Conservation (phyloP, 192 early-diverging fungal genomes). For the Coemansia sp. region DNA sequence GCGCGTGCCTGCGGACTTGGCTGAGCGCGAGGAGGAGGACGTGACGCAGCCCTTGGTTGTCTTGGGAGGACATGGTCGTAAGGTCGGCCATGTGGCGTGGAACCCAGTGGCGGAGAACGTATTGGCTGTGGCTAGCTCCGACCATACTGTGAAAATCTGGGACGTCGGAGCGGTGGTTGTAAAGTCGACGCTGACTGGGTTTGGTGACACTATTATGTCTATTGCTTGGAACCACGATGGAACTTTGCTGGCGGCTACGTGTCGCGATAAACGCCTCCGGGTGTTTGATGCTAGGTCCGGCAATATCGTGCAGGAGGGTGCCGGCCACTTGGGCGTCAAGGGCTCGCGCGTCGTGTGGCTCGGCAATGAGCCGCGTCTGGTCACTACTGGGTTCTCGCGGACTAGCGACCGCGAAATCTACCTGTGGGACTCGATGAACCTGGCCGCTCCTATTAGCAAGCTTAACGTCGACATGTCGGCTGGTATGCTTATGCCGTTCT, state of each 20-base stretch:
- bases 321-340: slow-evolving; percentile 95
- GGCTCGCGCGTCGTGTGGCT: slow-evolving; percentile 93
- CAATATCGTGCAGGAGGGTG: slow-evolving; percentile 74
- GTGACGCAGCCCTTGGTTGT: slow-evolving; percentile 79
- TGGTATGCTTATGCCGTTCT: slow-evolving; percentile 97
- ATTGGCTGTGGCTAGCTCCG: slow-evolving; percentile 85
- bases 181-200: slow-evolving; percentile 77
- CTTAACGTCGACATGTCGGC: slow-evolving; percentile 89
- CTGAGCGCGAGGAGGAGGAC: slow-evolving; percentile 65
- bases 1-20: slow-evolving; percentile 83
- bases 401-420: slow-evolving; percentile 93
- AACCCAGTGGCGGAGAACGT: slow-evolving; percentile 96
- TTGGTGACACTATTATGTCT: slow-evolving; percentile 91
- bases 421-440: slow-evolving; percentile 79
- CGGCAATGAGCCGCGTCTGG: slow-evolving; percentile 77
- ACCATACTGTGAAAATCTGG: slow-evolving; percentile 91
- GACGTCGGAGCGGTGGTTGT: slow-evolving; percentile 86
- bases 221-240: slow-evolving; percentile 91
- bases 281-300: slow-evolving; percentile 91
- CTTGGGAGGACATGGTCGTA: slow-evolving; percentile 83
- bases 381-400: slow-evolving; percentile 93
- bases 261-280: slow-evolving; percentile 96
- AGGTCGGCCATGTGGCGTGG: slow-evolving; percentile 99
- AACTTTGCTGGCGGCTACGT: slow-evolving; percentile 81
- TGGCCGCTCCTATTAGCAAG: slow-evolving; percentile 73